These are phyloP conservation scores for Mitragyna speciosa DNA, from an alignment of 257 asterid species.

Conservation along the genomic window DNA sequence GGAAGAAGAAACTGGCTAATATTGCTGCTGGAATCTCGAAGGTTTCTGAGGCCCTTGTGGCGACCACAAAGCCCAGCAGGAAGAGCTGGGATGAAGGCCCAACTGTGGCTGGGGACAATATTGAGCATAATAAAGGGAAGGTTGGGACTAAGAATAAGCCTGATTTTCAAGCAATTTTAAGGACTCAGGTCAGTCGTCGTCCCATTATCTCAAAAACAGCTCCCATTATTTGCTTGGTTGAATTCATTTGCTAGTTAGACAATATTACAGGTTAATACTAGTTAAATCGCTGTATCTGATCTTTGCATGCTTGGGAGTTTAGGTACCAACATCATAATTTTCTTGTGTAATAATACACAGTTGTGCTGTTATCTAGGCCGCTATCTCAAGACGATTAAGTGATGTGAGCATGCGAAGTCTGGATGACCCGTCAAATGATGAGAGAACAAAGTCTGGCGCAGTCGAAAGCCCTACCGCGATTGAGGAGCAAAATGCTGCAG, in stretches of 20 bases:
- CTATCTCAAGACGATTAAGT: constrained; percentile 91
- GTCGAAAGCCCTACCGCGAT: constrained; percentile 27
- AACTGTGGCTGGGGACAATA: constrained; percentile 40
- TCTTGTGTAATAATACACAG: neutral
- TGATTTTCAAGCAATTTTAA: constrained; percentile 79
- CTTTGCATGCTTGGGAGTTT: neutral
- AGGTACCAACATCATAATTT: neutral
- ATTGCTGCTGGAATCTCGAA: constrained; percentile 73
- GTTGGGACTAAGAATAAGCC: constrained; percentile 45
- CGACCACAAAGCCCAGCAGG: constrained; percentile 57
- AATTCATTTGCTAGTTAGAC: neutral
- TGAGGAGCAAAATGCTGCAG: constrained; percentile 43
- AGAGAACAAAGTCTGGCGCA: constrained; percentile 28
- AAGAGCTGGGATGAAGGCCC: constrained; percentile 90
- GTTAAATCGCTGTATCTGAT: neutral
- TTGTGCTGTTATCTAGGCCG: constrained; percentile 57
- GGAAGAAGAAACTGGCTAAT: constrained; percentile 69
- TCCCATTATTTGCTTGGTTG: neutral
- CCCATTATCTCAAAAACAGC: neutral
- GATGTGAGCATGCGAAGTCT: constrained; percentile 62
- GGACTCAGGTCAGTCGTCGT: constrained; percentile 72
- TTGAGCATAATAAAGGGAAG: constrained; percentile 50
- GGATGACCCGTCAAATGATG: constrained; percentile 37
- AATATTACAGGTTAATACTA: no score
- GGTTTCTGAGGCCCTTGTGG: constrained; percentile 70